phyloP scores from a whole-genome alignment of 345 rosid genomes.

The Jatropha curcas region DNA sequence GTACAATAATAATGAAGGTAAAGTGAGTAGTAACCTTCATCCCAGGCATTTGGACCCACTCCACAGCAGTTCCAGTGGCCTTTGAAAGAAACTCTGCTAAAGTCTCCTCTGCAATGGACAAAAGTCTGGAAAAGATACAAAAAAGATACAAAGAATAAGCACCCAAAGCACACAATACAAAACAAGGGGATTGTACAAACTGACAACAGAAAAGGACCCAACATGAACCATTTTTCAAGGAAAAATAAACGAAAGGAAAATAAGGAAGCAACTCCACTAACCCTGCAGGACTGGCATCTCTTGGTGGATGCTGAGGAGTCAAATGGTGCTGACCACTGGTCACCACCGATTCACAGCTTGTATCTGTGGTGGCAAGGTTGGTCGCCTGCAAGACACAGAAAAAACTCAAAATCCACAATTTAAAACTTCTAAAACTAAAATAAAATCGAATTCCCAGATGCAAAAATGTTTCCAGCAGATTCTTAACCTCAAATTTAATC shows the following conservation, averaged over 20 bases:
- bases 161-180: neutral
- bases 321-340: conserved; percentile 93
- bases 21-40: conserved; percentile 70
- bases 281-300: conserved; percentile 99
- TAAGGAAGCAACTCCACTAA: conserved; percentile 34
- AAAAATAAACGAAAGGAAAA: neutral
- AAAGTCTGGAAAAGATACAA: conserved; percentile 57
- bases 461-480: neutral
- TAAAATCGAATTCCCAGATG: neutral
- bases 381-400: conserved; percentile 52
- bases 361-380: conserved; percentile 83
- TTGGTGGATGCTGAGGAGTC: conserved; percentile 94
- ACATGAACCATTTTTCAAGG: conserved; percentile 24
- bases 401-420: neutral
- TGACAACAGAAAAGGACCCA: conserved; percentile 38
- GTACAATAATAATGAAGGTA: conserved; percentile 14
- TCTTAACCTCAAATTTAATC: neutral
- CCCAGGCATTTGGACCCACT: conserved; percentile 99
- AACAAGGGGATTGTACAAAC: conserved; percentile 14
- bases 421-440: neutral
- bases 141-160: conserved; percentile 24
- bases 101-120: conserved; percentile 99
- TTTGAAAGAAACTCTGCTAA: conserved; percentile 99
- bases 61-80: conserved; percentile 99
- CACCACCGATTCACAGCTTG: conserved; percentile 99